Conservation (phyloP, 768 basidiomycete genomes). For the Naematelia encephala region DNA sequence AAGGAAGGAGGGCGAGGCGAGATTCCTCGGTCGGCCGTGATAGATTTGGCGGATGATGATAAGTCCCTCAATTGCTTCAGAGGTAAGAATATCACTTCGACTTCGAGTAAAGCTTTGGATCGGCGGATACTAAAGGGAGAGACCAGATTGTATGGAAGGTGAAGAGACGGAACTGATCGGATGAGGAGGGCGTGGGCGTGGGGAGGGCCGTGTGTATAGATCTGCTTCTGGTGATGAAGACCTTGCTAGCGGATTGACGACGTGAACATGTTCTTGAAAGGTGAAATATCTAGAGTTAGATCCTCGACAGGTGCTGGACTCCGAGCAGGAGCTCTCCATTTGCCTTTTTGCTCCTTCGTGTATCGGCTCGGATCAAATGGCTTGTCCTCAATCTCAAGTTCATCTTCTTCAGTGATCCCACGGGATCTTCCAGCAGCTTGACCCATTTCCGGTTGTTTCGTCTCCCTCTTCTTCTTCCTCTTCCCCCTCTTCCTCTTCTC, state of each 20-base stretch:
- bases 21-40: not conserved
- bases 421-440: no score
- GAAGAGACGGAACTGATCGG: not conserved
- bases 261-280: not conserved
- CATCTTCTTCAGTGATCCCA: not conserved
- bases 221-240: not conserved
- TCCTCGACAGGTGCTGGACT: not conserved
- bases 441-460: conserved; percentile 7
- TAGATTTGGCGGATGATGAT: not conserved
- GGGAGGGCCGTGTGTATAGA: not conserved
- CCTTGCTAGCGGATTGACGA: not conserved
- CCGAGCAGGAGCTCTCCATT: not conserved
- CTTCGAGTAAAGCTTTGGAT: not conserved
- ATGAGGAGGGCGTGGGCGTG: not conserved
- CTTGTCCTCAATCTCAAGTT: not conserved
- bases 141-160: no score
- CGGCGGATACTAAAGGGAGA: not conserved
- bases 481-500: conserved; percentile 1
- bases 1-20: not conserved
- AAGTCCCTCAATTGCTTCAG: not conserved
- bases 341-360: not conserved
- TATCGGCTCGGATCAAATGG: not conserved
- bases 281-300: not conserved
- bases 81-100: not conserved
- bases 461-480: not conserved